Conservation (phyloP, 164 flowering plant species). For the Stephania japonica region DNA sequence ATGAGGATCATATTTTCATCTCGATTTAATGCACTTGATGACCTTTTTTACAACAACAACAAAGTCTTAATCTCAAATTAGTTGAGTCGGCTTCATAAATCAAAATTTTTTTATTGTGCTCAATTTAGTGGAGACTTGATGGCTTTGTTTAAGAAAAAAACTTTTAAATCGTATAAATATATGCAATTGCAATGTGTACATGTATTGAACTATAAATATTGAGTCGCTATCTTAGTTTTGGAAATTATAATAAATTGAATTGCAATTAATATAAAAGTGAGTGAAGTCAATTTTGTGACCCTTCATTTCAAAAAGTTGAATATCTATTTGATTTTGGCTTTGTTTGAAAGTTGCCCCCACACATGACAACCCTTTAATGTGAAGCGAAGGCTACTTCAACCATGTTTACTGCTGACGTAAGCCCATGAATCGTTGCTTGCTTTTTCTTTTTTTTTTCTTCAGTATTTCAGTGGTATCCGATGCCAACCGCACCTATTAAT, state of each 20-base stretch:
- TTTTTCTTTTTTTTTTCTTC: no score
- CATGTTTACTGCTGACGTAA: neutral
- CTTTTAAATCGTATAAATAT: neutral
- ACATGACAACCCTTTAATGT: neutral
- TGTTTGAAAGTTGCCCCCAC: neutral
- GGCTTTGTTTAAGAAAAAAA: neutral
- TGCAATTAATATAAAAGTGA: neutral
- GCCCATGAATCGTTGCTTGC: neutral
- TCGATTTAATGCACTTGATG: no score
- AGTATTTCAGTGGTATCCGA: no score
- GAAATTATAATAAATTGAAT: neutral
- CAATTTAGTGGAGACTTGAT: no score
- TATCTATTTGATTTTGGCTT: neutral
- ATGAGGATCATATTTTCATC: no score
- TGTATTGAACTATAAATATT: no score
- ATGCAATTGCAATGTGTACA: no score
- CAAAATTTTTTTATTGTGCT: no score
- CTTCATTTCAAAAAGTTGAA: neutral
- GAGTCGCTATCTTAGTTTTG: neutral
- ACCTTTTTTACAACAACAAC: no score
- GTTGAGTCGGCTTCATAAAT: no score
- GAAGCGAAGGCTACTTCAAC: neutral
- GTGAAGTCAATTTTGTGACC: neutral
- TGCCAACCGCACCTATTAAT: no score
- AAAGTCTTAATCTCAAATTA: no score